Conservation (phyloP, 306 rosid species). For the Quercus alba region DNA sequence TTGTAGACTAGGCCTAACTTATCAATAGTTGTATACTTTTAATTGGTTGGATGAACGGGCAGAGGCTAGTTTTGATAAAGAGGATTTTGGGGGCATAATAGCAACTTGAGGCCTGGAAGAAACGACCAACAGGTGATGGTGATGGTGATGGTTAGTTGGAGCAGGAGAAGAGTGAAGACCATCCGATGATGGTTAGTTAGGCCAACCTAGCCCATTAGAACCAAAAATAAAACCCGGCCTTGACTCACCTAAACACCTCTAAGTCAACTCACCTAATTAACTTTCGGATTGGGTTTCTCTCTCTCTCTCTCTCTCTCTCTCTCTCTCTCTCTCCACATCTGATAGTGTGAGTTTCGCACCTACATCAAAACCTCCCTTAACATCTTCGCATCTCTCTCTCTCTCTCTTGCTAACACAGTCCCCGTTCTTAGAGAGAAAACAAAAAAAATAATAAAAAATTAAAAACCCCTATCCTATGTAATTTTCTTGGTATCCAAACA, state of each 20-base stretch:
- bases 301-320: too few species aligned
- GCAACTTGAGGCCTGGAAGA: background rate
- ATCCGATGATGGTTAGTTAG: background rate
- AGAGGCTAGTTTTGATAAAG: too few species aligned
- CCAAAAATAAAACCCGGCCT: background rate
- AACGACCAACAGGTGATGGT: background rate
- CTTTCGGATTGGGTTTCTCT: constrained; percentile 50
- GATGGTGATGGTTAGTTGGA: too few species aligned
- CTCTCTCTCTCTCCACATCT: background rate
- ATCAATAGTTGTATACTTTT: too few species aligned
- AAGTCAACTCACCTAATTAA: constrained; percentile 33
- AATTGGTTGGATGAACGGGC: too few species aligned
- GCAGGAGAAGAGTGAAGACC: background rate
- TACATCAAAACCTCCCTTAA: background rate
- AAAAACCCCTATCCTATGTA: too few species aligned
- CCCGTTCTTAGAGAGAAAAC: too few species aligned
- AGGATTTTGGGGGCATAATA: too few species aligned
- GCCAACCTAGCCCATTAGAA: background rate
- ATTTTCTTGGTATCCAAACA: background rate
- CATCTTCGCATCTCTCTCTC: too few species aligned
- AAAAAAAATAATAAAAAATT: too few species aligned
- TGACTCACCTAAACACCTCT: background rate
- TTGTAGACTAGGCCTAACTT: too few species aligned
- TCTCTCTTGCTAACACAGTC: too few species aligned
- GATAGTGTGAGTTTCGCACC: background rate